Evolutionary conservation across 2,329 filamentous ascomycete genomes (phyloP).

Genomic region (Trichoderma sp.): DNA sequence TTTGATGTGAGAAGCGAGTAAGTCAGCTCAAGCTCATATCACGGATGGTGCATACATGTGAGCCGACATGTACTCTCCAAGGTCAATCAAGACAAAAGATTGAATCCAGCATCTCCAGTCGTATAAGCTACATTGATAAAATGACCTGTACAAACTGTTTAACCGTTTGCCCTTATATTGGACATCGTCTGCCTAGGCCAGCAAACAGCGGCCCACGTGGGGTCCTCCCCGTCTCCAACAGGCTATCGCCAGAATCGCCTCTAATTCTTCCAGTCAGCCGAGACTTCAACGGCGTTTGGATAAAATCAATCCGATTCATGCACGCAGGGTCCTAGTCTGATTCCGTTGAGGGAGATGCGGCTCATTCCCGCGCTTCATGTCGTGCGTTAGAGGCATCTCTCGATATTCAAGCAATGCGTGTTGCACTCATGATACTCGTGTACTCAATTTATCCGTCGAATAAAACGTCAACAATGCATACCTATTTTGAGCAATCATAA

Average conservation of each 20-base stretch:
- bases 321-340: not conserved
- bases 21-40: not conserved
- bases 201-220: constrained; percentile 7
- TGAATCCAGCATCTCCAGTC: not conserved
- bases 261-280: not conserved
- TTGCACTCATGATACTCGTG: not conserved
- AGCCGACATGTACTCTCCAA: not conserved
- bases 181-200: too few species aligned
- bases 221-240: not conserved
- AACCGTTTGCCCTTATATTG: not conserved
- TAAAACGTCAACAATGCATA: not conserved
- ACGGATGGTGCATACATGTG: not conserved
- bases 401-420: not conserved
- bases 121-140: not conserved
- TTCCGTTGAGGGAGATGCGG: not conserved
- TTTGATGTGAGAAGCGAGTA: constrained; percentile 3
- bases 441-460: not conserved
- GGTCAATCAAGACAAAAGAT: not conserved
- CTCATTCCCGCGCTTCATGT: constrained; percentile 3
- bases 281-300: not conserved
- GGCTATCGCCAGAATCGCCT: not conserved
- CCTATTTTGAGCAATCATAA: not conserved
- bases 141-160: not conserved
- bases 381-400: not conserved
- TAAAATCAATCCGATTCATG: not conserved